phyloP scores from a whole-genome alignment of 139 green algal species.

The Astrephomene gubernaculifera region DNA sequence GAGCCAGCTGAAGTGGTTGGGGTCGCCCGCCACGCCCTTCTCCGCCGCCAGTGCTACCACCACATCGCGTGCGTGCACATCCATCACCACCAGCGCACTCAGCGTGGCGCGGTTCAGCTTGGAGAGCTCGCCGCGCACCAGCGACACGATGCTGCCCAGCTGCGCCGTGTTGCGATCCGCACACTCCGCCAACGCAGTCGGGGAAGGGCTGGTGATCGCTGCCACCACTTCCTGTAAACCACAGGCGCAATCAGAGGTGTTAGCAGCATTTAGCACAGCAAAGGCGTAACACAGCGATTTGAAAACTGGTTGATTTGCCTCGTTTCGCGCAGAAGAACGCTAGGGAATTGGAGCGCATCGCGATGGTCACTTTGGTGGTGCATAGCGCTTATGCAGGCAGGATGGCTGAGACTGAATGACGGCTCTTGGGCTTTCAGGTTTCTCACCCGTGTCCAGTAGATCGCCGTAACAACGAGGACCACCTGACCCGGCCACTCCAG shows the following conservation, averaged over 20 bases:
- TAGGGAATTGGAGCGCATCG: too few species aligned
- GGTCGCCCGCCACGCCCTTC: conserved; percentile 60
- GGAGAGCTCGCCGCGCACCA: conserved; percentile 70
- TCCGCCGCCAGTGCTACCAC: conserved; percentile 58
- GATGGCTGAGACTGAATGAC: too few species aligned
- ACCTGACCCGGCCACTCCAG: conserved; percentile 84
- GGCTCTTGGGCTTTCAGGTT: too few species aligned
- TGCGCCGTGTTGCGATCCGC: conserved; percentile 57
- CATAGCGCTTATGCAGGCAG: too few species aligned
- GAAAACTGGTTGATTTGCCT: too few species aligned
- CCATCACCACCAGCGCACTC: conserved; percentile 83
- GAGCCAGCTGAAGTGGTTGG: conserved; percentile 79
- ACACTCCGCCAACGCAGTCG: conserved; percentile 29
- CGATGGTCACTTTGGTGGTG: too few species aligned
- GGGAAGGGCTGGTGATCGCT: conserved; percentile 34
- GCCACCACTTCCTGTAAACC: conserved; percentile 25
- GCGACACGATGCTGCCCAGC: conserved; percentile 61
- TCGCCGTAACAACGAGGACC: conserved; percentile 77
- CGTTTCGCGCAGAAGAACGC: too few species aligned
- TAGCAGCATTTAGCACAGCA: too few species aligned
- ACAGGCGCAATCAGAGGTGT: too few species aligned
- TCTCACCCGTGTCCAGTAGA: conserved; percentile 73
- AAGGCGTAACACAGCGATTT: too few species aligned
- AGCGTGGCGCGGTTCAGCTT: conserved; percentile 78
- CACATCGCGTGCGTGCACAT: conserved; percentile 85